phyloP scores from a whole-genome alignment of 768 basidiomycete genomes.

The Lentinula aciculospora region DNA sequence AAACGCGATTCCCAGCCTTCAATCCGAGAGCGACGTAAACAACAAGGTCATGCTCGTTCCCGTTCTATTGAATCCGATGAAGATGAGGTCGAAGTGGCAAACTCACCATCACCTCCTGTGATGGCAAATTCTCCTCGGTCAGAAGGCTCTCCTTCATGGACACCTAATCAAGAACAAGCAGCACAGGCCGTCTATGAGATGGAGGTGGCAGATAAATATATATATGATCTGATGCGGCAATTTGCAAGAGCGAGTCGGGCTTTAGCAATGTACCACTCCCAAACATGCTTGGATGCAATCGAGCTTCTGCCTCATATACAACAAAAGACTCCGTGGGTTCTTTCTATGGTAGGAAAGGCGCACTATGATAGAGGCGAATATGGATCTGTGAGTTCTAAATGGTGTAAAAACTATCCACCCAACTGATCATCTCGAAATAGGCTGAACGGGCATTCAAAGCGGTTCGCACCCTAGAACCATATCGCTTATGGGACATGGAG shows the following conservation, averaged over 20 bases:
- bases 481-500: slow-evolving; percentile 90
- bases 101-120: slow-evolving; percentile 59
- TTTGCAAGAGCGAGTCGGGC: slow-evolving; percentile 80
- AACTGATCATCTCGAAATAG: slow-evolving; percentile 35
- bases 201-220: slow-evolving; percentile 75
- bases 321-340: slow-evolving; percentile 69
- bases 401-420: slow-evolving; percentile 13
- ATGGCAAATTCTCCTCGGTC: slow-evolving; percentile 56
- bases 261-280: slow-evolving; percentile 71
- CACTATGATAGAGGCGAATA: slow-evolving; percentile 91
- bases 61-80: slow-evolving; percentile 65
- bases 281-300: slow-evolving; percentile 68
- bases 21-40: slow-evolving; percentile 57
- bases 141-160: slow-evolving; percentile 61
- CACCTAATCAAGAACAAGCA: slow-evolving; percentile 60
- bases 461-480: slow-evolving; percentile 81
- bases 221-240: slow-evolving; percentile 74
- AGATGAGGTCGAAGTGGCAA: slow-evolving; percentile 63
- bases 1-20: slow-evolving; percentile 14
- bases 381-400: slow-evolving; percentile 60
- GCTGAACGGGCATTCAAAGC: slow-evolving; percentile 86
- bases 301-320: slow-evolving; percentile 71
- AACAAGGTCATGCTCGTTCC: slow-evolving; percentile 46
- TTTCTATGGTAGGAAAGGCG: slow-evolving; percentile 80
- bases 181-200: slow-evolving; percentile 67